Base-by-base conservation (phyloP, 441 rosid genomes). In the Gossypium lobatum region DNA sequence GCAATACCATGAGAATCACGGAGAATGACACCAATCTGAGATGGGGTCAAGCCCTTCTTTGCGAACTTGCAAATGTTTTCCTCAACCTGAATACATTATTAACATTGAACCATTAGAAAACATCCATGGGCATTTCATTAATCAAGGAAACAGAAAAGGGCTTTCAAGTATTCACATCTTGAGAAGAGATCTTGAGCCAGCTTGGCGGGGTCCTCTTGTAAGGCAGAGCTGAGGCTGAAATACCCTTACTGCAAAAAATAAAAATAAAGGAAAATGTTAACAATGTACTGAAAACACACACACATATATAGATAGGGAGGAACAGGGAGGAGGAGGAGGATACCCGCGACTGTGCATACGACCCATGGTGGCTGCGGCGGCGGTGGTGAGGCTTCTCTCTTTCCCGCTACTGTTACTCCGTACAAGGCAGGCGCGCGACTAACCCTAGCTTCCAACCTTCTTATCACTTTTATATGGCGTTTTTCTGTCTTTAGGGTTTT, bases 1-100 rank as follows among this genome's bases (percentile, higher is more conserved):
- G 90, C 90, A 61, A 86, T 88, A 2, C 90, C 92, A 66, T 84
- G 92, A 76, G 92, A 88, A 70, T 88, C 92, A 77, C 92, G 89
- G 54, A 86, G 90, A 78, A 88, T 86, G 7, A 86, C 92, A 79
- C 92, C 92, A 58, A 88, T 86, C 83, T 86, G 92, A 6, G 90
- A 88, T 28, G 92, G 89, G 48, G 90, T 88, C 85, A 88, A 25
- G 0, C 90, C 92, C 75, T 88, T 88, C 76, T 88, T 88, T 4
- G 93, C 89, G 42, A 88, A 88, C 79, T 85, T 87, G 82, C 93
- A 87, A 72, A 87, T 87, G 72, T 84, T 85, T 3, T 88, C 93
- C 26, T 85, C 90, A 26, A 88, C 90, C 92, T 88, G 61, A 48
- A 16, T 8, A 54, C 16, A 37, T 31, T 17, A 37, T 31, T 17